Base-by-base conservation (phyloP, 225 moss, liverwort and hornwort species). In the Neckera pumila region DNA sequence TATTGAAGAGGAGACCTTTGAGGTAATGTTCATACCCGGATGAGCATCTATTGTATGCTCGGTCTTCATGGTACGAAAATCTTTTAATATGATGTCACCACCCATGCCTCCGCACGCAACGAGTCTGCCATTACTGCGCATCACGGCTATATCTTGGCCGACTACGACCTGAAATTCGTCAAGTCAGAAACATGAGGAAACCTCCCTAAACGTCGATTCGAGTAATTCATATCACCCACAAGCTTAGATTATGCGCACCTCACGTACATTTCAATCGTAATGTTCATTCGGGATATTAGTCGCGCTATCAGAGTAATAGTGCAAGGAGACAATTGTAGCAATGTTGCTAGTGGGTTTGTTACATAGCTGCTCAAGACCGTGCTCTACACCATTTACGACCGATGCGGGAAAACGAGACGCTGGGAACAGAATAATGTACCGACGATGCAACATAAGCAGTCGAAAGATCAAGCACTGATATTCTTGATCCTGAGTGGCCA, bases 21-120 rank as follows among this genome's bases (percentile, higher is more conserved):
- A 90, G 76, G 86, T 71, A 53, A 77, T 69, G 76, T 57, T 78
- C 70, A 80, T 87, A 95, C 95, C 95, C 86, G 86, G 95, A 90
- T 95, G 93, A 82, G 95, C 95, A 91, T 95, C 95, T 87, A 95
- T 92, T 74, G 95, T 92, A 85, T 95, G 95, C 91, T 95, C 95
- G 31, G 95, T 92, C 89, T 95, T 95, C 93, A 93, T 91, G 59
- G 95, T 95, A 86, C 95, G 91, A 86, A 93, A 91, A 85, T 95
- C 95, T 88, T 95, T 95, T 58, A 95, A 76, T 42, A 88, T 78
- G 79, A 95, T 93, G 81, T 95, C 93, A 76, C 95, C 95, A 80
- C 88, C 83, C 84, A 90, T 92, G 85, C 93, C 91, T 72, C 95
- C 95, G 88, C 95, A 95, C 26, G 95, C 95, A 88, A 95, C 90